Percentiles rank a stretch among this genome's conserved stretches.
Conservation (phyloP, 2,329 filamentous ascomycete species). For the Alternaria ethzedia region DNA sequence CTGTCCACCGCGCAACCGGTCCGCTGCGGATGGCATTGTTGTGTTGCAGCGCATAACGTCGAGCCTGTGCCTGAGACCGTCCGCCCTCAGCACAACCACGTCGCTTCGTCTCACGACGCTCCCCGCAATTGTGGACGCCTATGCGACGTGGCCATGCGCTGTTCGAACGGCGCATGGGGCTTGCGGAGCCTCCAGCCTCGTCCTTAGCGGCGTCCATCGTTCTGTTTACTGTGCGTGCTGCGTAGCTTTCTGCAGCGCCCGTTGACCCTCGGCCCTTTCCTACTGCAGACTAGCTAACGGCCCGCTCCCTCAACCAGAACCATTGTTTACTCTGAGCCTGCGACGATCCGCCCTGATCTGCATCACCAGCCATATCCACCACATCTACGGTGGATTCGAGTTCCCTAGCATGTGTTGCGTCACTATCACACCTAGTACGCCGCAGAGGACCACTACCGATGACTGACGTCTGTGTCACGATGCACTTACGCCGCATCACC, state of each 20-base stretch:
- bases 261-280: conserved; percentile 2
- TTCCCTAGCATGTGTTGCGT: not conserved
- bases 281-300: conserved; percentile 7
- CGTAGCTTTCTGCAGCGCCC: not conserved
- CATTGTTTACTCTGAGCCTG: not conserved
- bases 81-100: not conserved
- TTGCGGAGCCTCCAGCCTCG: not conserved
- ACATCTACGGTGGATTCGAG: not conserved
- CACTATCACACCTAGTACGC: not conserved
- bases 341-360: conserved; percentile 7
- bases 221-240: not conserved
- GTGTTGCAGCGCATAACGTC: conserved; percentile 1
- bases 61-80: not conserved
- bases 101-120: not conserved
- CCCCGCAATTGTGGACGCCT: not conserved
- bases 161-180: conserved; percentile 2
- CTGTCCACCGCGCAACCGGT: not conserved
- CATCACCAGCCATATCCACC: not conserved
- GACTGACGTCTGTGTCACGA: not conserved
- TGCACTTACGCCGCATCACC: not conserved
- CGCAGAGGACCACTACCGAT: not conserved
- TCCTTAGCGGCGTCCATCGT: not conserved
- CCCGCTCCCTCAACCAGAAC: conserved; percentile 7
- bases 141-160: not conserved
- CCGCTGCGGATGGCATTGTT: not conserved